These are phyloP conservation scores for Dioszegia hungarica DNA, from an alignment of 768 basidiomycete species.

Conservation along the genomic window DNA sequence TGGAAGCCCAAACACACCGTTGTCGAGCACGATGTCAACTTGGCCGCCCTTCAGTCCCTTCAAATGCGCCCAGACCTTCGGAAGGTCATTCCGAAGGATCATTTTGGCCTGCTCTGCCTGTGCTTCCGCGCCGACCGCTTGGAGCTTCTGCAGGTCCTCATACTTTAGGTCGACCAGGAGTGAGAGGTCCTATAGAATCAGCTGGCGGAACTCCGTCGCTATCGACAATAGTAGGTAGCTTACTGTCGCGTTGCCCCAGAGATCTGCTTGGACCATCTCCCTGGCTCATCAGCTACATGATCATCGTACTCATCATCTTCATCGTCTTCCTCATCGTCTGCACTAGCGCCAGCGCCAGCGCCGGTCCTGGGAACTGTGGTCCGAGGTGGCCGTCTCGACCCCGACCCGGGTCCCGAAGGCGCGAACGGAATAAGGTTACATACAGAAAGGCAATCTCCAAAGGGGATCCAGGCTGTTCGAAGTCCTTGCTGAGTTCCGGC, in stretches of 20 bases:
- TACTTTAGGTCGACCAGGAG: constrained; percentile 79
- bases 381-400: too few relatives aligned
- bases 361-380: too few relatives aligned
- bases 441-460: constrained; percentile 47
- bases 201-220: not conserved
- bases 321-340: too few relatives aligned
- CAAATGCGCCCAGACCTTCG: constrained; percentile 67
- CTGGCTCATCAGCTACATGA: constrained; percentile 7
- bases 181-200: constrained; percentile 66
- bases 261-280: constrained; percentile 48
- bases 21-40: constrained; percentile 87
- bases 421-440: constrained; percentile 5
- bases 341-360: too few relatives aligned
- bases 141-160: constrained; percentile 74
- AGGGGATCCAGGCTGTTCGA: constrained; percentile 26
- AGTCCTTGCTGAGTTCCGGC: constrained; percentile 26
- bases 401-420: too few relatives aligned
- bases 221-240: constrained; percentile 12
- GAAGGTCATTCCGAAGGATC: constrained; percentile 80
- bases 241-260: constrained; percentile 92
- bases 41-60: constrained; percentile 56
- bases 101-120: constrained; percentile 69
- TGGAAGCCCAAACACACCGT: constrained; percentile 56
- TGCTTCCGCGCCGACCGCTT: constrained; percentile 74
- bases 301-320: too few relatives aligned